Base-by-base conservation (phyloP, 352 stramenopile genomes). In the Globisporangium cylindrosporum region DNA sequence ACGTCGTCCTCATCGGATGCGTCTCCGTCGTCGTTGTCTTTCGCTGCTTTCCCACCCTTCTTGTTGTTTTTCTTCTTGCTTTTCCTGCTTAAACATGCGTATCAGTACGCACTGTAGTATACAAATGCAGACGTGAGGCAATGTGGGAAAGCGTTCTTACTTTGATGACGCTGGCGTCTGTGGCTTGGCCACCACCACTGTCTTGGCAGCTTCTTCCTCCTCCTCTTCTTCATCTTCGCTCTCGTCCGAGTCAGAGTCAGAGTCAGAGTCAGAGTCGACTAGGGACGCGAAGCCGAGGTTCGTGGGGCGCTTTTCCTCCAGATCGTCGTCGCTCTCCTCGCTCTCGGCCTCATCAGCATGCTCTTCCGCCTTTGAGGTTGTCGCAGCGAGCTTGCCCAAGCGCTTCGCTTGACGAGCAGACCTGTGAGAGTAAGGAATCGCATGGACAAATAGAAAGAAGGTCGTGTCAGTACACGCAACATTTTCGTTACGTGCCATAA, bases 331-430 rank as follows among this genome's bases (percentile, higher is more conserved):
- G 48, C 59, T 71, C n/a, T 73, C 60, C 2, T 79, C 71, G 36
- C 65, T 73, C 6, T 43, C 64, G 4, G 27, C 41, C 25, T 64
- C 69, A 25, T 73, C 69, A 15, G 22, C 51, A 9, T 63, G 55
- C 7, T 68, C 54, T 12, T 63, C 61, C 20, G 62, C 58, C 72
- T 88, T 77, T 54, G 76, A 74, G 27, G 77, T 73, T 69, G 83
- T 77, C 48, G 75, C 76, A 14, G 79, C 73, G 34, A 90, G 73
- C 68, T 80, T 84, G 29, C 73, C 72, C 48, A 88, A 46, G 25
- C 88, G 81, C 59, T 93, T 92, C 8, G 82, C 85, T 78, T 95
- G 88, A 59, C 88, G 82, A 15, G 83, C 84, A 66, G 88, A 95
- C 88, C 88, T 95, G 38, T 38, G 38, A 24, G 51, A 34, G 20